phyloP scores from a whole-genome alignment of 495 filamentous ascomycete species.

The Annulohypoxylon bovei region DNA sequence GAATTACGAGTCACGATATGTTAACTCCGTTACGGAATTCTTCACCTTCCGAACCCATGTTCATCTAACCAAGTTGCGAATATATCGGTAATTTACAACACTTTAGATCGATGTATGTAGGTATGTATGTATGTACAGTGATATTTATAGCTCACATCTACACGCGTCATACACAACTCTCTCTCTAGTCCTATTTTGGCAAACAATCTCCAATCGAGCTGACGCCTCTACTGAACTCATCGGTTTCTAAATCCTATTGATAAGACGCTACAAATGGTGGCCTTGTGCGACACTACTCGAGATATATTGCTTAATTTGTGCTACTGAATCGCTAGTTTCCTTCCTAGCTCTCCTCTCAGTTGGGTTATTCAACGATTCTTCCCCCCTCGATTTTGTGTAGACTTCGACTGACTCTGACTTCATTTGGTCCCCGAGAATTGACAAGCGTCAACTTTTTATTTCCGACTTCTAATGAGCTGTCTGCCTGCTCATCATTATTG shows the following conservation, averaged over 20 bases:
- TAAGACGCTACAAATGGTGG: neutral
- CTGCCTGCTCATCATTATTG: neutral
- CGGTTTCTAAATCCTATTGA: neutral
- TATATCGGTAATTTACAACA: neutral
- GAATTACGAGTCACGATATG: neutral
- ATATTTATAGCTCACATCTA: slow-evolving; percentile 6
- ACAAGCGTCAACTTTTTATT: neutral
- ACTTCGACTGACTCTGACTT: neutral
- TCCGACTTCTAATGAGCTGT: neutral
- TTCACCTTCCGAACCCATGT: neutral
- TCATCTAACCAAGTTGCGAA: neutral
- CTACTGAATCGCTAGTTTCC: neutral
- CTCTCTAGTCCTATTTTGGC: neutral
- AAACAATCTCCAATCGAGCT: neutral
- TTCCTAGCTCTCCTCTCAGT: neutral
- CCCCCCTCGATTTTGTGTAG: neutral
- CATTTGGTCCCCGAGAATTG: neutral
- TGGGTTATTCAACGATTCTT: neutral
- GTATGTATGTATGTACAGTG: neutral
- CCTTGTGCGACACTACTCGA: neutral
- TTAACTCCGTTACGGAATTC: slow-evolving; percentile 5
- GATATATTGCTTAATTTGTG: neutral
- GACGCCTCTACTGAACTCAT: neutral
- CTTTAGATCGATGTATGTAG: neutral
- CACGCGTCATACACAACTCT: neutral